Base-by-base conservation (phyloP, 2,329 filamentous ascomycete species). In the Phialophora tarda region DNA sequence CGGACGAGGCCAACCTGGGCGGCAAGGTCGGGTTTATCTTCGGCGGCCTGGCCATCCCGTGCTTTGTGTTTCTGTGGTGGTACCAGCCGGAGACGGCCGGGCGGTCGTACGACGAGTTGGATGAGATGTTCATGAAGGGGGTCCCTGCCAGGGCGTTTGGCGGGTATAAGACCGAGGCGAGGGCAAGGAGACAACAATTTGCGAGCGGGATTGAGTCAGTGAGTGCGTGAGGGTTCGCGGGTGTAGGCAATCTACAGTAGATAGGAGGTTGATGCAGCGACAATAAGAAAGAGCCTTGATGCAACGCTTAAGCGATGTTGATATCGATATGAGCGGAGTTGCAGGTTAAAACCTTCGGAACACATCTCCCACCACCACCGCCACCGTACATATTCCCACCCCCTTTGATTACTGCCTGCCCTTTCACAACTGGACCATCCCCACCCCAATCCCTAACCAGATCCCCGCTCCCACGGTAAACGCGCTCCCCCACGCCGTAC, bases 11-110 rank as follows among this genome's bases (percentile, higher is more conserved):
- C 63, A 78, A 84, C 59, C 72, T 78, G n/a, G 77, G 73, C 64
- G 76, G 79, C 2, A 78, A 78, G 64, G 74, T 74, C 0, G 75
- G 73, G 0, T 81, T 81, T 66, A 79, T 82, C 68, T 82, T 78
- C 77, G 77, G 73, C 8, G 75, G 70, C 0, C 53, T 77, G 5
- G 72, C 72, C 3, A 71, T 77, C 0, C 23, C 77, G 11, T 61
- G 50, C 24, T n/a, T 44, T 6, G 41, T 58, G 1, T 58, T 57
- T 23, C 51, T 61, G 30, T 80, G 76, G 76, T 73, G 74, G 0
- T 80, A 75, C 68, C 73, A 79, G 5, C 78, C 78, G 1, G 79
- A 80, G 64, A 72, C 75, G 2, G 77, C 75, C 44, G 77, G 72
- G 3, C 64, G 75, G 12, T 74, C 73, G 0, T 75, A 74, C 41